Percentiles rank a stretch among this genome's conserved stretches.
These are phyloP conservation scores for Dimocarpus longan DNA, from an alignment of 345 rosid species.

Conservation along the genomic window DNA sequence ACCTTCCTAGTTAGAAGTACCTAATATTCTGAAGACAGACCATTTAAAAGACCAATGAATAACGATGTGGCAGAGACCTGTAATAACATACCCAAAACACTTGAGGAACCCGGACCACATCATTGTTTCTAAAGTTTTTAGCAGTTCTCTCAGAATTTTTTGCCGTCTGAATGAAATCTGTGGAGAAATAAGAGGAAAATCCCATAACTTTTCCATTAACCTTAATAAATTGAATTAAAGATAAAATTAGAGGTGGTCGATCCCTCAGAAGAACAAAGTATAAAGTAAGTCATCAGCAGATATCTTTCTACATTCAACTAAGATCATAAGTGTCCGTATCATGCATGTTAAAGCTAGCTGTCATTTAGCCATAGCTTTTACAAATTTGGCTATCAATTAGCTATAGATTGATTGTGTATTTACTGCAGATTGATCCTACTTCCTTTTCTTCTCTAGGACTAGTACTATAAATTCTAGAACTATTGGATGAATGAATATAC, in stretches of 20 bases:
- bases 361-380: too few species aligned
- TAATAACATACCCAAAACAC: constrained; percentile 65
- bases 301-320: background rate
- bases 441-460: too few species aligned
- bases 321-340: background rate
- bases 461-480: too few species aligned
- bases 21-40: background rate
- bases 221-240: constrained; percentile 1
- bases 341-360: background rate
- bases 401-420: too few species aligned
- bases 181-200: background rate
- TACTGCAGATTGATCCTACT: too few species aligned
- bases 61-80: background rate
- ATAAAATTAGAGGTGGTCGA: background rate
- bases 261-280: background rate
- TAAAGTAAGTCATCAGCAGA: background rate
- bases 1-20: background rate
- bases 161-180: constrained; percentile 89
- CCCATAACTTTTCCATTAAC: background rate
- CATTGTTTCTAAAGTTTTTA: constrained; percentile 58
- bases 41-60: background rate
- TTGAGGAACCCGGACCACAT: constrained; percentile 55
- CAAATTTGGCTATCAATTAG: too few species aligned
- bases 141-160: constrained; percentile 76
- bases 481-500: too few species aligned